phyloP scores from a whole-genome alignment of 768 basidiomycete genomes.

The Calocybe gangraenosa region DNA sequence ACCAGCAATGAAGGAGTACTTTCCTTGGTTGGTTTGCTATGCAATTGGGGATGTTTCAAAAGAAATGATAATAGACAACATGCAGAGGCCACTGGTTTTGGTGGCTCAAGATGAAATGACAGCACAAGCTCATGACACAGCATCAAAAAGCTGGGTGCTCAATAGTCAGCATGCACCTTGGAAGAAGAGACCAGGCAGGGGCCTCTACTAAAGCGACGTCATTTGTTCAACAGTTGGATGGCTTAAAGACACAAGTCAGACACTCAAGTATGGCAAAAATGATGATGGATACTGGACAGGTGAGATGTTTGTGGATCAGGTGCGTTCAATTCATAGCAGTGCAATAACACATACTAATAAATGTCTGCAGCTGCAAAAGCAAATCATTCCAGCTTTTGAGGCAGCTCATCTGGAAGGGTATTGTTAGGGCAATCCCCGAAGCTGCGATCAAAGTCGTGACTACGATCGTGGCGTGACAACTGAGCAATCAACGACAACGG shows the following conservation, averaged over 20 bases:
- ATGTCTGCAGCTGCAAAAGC: too few species aligned
- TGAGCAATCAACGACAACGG: too few species aligned
- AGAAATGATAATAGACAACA: constrained; percentile 5
- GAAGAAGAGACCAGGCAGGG: too few species aligned
- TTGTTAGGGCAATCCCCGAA: too few species aligned
- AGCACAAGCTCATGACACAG: constrained; percentile 32
- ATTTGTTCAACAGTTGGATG: constrained; percentile 31
- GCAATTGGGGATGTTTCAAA: constrained; percentile 13
- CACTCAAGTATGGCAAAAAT: constrained; percentile 32
- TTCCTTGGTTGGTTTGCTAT: constrained; percentile 17
- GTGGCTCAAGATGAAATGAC: constrained; percentile 37
- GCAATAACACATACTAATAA: too few species aligned
- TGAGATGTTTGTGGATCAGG: constrained; percentile 29
- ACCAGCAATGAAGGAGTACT: constrained; percentile 22
- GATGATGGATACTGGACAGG: constrained; percentile 18
- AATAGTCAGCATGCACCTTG: constrained; percentile 23
- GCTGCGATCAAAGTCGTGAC: too few species aligned
- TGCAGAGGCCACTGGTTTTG: constrained; percentile 21
- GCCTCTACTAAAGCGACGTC: constrained; percentile 15
- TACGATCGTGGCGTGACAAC: too few species aligned
- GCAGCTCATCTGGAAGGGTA: too few species aligned
- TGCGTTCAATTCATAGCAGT: constrained; percentile 10
- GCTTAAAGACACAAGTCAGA: constrained; percentile 23
- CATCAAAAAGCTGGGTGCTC: constrained; percentile 29
- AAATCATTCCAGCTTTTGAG: too few species aligned